A percentile compares a stretch with the other conserved stretches of the same genome.
These are phyloP conservation scores for Leccinum sublutescens DNA, from an alignment of 768 basidiomycete species.

Conservation along the genomic window DNA sequence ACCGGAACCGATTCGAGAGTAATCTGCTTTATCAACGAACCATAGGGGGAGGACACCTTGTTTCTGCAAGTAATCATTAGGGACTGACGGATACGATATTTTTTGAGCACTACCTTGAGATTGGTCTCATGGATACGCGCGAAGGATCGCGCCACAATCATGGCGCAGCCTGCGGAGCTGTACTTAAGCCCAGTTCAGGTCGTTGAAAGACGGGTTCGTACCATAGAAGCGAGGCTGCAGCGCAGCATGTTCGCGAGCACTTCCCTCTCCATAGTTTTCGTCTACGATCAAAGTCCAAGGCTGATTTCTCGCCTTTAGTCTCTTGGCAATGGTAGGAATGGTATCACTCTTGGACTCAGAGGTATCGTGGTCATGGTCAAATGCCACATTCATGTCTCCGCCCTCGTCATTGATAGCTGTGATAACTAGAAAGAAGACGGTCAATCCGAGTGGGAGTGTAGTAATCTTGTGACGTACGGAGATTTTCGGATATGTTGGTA, in stretches of 20 bases:
- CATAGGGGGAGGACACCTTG: constrained; percentile 97
- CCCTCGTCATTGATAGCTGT: constrained; percentile 95
- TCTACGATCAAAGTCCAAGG: constrained; percentile 95
- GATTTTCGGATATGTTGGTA: constrained; percentile 94
- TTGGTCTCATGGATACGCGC: constrained; percentile 99
- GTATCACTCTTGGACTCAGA: constrained; percentile 59
- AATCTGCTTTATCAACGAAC: constrained; percentile 86
- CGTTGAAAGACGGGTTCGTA: constrained; percentile 24
- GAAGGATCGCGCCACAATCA: constrained; percentile 91
- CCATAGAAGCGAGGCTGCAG: constrained; percentile 95
- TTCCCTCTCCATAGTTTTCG: constrained; percentile 97
- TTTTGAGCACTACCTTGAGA: constrained; percentile 61
- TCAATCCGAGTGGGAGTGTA: not conserved
- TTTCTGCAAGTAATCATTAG: constrained; percentile 55
- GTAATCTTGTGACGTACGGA: constrained; percentile 52
- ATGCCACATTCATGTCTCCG: constrained; percentile 88
- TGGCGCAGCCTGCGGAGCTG: constrained; percentile 59
- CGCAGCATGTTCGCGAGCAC: constrained; percentile 96
- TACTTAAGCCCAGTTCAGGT: not conserved
- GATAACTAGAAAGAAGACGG: constrained; percentile 56
- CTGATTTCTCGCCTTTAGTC: constrained; percentile 75
- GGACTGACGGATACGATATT: not conserved
- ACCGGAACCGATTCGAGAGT: constrained; percentile 76
- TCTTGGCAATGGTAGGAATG: constrained; percentile 89
- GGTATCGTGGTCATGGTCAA: constrained; percentile 62